Percentiles rank a stretch among this genome's conserved stretches.
Evolutionary conservation across 192 early-diverging fungal genomes (phyloP).

Genomic region (Entomortierella chlamydospora): DNA sequence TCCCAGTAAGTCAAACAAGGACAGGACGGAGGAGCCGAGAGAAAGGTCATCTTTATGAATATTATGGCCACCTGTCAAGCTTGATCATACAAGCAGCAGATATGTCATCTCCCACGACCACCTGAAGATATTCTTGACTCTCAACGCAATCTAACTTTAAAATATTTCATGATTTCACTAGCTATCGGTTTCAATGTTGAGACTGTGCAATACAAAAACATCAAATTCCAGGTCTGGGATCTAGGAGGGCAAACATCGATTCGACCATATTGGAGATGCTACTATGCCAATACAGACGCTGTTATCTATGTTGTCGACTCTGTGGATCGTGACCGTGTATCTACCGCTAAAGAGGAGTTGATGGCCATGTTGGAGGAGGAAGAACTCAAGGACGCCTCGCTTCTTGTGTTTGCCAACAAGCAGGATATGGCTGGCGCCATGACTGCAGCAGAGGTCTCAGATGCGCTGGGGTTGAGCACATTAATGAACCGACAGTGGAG

Average conservation of each 20-base stretch:
- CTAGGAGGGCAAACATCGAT: constrained; percentile 92
- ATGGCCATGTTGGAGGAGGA: constrained; percentile 95
- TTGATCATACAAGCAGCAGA: no score
- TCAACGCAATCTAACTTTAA: no score
- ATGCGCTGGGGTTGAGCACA: constrained; percentile 83
- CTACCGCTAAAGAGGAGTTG: constrained; percentile 90
- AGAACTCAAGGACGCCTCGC: constrained; percentile 87
- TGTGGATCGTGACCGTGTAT: constrained; percentile 90
- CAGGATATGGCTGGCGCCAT: constrained; percentile 97
- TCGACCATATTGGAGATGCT: constrained; percentile 98
- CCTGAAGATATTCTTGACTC: no score
- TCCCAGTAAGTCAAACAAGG: constrained; percentile 73
- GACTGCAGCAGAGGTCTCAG: constrained; percentile 90
- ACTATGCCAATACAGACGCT: constrained; percentile 98
- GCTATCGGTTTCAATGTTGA: constrained; percentile 90
- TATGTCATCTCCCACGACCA: no score
- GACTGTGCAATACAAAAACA: constrained; percentile 96
- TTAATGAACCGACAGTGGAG: constrained; percentile 94
- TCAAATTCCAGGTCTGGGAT: constrained; percentile 99
- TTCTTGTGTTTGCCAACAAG: constrained; percentile 98
- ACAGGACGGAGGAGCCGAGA: no score
- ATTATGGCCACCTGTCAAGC: no score
- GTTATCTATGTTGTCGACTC: constrained; percentile 98
- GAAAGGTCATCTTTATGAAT: no score
- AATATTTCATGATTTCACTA: not conserved